Percentiles rank a stretch among this genome's conserved stretches.
phyloP scores from a whole-genome alignment of 768 basidiomycete genomes.

The Boletus coccyginus region DNA sequence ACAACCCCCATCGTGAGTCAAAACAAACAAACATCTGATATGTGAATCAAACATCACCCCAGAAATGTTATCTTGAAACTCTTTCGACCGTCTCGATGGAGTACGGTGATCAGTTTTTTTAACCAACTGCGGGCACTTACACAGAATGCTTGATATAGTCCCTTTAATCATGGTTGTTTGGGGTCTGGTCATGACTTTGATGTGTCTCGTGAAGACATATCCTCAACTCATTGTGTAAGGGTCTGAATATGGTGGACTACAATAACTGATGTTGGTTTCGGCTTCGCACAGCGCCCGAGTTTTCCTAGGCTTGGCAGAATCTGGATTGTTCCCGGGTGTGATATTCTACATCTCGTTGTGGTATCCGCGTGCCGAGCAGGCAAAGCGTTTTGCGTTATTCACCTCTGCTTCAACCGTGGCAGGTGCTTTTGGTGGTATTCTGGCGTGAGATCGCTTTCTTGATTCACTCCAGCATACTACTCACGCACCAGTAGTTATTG shows the following conservation, averaged over 20 bases:
- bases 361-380: constrained; percentile 58
- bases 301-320: constrained; percentile 47
- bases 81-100: constrained; percentile 32
- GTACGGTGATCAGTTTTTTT: constrained; percentile 14
- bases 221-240: constrained; percentile 30
- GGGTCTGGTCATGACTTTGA: constrained; percentile 37
- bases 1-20: constrained; percentile 40
- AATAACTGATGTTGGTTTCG: constrained; percentile 1
- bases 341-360: constrained; percentile 49
- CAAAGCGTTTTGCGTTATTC: constrained; percentile 55
- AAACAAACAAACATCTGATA: not conserved
- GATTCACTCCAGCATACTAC: not conserved
- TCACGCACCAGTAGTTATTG: constrained; percentile 29
- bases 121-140: constrained; percentile 1
- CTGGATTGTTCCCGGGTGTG: constrained; percentile 41
- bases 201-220: constrained; percentile 36
- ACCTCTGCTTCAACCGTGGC: constrained; percentile 55
- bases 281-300: constrained; percentile 30
- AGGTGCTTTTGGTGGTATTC: constrained; percentile 46
- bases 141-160: constrained; percentile 28
- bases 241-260: not conserved
- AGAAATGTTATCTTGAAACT: constrained; percentile 40
- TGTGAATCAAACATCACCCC: not conserved
- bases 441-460: constrained; percentile 36
- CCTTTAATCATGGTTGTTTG: constrained; percentile 36